These are phyloP conservation scores for Paulownia fortunei DNA, from an alignment of 257 asterid genomes.

Conservation along the genomic window DNA sequence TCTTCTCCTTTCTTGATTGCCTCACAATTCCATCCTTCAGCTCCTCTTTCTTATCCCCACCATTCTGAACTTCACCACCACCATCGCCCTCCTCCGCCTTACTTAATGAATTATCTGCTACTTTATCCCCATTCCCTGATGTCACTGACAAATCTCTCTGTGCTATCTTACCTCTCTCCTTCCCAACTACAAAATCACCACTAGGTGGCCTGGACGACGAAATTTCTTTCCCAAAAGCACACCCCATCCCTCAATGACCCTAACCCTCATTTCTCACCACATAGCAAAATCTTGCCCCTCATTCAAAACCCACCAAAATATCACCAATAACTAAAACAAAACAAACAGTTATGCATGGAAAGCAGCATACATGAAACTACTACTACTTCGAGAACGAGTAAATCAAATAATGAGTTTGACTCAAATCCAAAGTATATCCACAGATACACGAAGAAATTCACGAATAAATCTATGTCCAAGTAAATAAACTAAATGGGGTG, in stretches of 20 bases:
- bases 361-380: constrained; percentile 18
- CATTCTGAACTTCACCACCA: constrained; percentile 58
- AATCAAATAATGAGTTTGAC: constrained; percentile 19
- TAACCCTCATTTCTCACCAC: constrained; percentile 70
- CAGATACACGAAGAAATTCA: constrained; percentile 6
- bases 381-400: constrained; percentile 8
- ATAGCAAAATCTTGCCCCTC: constrained; percentile 43
- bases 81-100: constrained; percentile 50
- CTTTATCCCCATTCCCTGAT: constrained; percentile 68
- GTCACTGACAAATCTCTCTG: constrained; percentile 55
- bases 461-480: constrained; percentile 5
- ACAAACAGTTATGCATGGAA: background rate
- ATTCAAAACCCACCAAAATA: constrained; percentile 38
- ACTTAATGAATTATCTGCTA: constrained; percentile 44
- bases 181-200: constrained; percentile 49
- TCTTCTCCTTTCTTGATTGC: constrained; percentile 57
- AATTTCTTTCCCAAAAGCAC: constrained; percentile 74
- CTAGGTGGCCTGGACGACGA: constrained; percentile 58
- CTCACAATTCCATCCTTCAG: constrained; percentile 52
- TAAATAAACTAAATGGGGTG: constrained; percentile 29
- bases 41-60: constrained; percentile 57
- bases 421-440: constrained; percentile 24
- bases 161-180: constrained; percentile 46
- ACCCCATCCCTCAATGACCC: constrained; percentile 63
- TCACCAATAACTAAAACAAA: constrained; percentile 17